Base-by-base conservation (phyloP, 306 rosid species). In the Leucaena leucocephala region DNA sequence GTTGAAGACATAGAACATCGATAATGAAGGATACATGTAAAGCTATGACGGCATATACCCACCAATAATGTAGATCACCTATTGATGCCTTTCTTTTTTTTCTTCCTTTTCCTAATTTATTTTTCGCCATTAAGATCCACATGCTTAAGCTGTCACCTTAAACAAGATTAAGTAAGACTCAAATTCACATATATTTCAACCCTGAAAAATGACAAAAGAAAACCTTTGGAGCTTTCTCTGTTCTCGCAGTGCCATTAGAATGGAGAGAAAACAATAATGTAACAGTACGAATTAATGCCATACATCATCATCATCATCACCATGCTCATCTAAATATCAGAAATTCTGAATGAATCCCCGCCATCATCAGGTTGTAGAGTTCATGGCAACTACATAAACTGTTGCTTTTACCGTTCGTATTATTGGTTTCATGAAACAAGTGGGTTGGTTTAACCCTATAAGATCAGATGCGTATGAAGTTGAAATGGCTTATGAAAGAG, bases 191-290 rank as follows among this genome's bases (percentile, higher is more conserved):
- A 27, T 27, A 19, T 3, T 42, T 16, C 43, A 78, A 38, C 67
- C 74, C 1, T 75, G 17, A 57, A 27, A 85, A 78, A 75, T 73
- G 81, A 73, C 71, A 78, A 84, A 85, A 80, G 13, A 88, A 80
- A 71, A 82, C 55, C 74, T 86, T 83, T 80, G 83, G 83, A 79
- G 81, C 80, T 83, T 80, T 86, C 84, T 67, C 63, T 2, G 74
- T 50, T 48, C 76, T 46, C 54, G 8, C 54, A 17, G 19, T 66
- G 70, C 44, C 38, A 5, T 62, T 33, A 34, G 6, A 17, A 39
- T 66, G 71, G 71, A 66, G 42, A 22, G 44, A 66, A 65, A 65
- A 44, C 48, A 27, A 27, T 27, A 38, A 38, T 16, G 19, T 66
- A 17, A 3, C 71, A 34, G 71, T n/a, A 66, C 71, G 10, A 9